Percentiles rank a stretch among this genome's conserved stretches.
Evolutionary conservation across 441 rosid species (phyloP).

Genomic region (Mallotus repandus): DNA sequence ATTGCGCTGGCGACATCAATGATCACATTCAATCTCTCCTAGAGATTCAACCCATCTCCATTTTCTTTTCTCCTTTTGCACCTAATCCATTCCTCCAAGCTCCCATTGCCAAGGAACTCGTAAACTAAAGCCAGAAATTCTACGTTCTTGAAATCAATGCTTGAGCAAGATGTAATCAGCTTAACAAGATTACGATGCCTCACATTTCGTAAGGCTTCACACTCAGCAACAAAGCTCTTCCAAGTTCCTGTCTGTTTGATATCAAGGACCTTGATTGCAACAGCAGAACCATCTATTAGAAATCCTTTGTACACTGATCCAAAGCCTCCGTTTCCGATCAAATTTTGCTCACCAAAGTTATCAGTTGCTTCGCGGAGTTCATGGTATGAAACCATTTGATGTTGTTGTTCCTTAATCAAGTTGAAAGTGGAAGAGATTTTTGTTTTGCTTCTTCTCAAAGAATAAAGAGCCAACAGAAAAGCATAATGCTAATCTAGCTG

Average conservation of each 20-base stretch:
- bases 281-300: conserved; percentile 17
- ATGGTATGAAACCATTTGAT: conserved; percentile 39
- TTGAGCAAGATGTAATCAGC: conserved; percentile 55
- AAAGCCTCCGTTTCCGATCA: conserved; percentile 49
- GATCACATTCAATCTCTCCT: conserved; percentile 44
- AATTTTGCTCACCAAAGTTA: conserved; percentile 35
- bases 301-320: conserved; percentile 49
- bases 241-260: conserved; percentile 29
- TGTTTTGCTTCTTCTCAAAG: conserved; percentile 27
- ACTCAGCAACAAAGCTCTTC: conserved; percentile 53
- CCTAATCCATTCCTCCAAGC: conserved; percentile 47
- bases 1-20: conserved; percentile 45
- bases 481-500: conserved; percentile 20
- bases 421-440: background rate
- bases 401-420: conserved; percentile 24
- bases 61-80: conserved; percentile 29
- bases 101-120: conserved; percentile 46
- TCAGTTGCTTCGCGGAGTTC: conserved; percentile 43
- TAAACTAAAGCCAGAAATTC: conserved; percentile 58
- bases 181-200: conserved; percentile 60
- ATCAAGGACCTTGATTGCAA: conserved; percentile 46
- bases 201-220: conserved; percentile 43
- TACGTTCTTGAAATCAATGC: conserved; percentile 35
- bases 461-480: conserved; percentile 18
- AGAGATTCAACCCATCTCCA: conserved; percentile 37